Evolutionary conservation across 371 early-diverging fungal genomes (phyloP).

Genomic region (Mucor sp.): DNA sequence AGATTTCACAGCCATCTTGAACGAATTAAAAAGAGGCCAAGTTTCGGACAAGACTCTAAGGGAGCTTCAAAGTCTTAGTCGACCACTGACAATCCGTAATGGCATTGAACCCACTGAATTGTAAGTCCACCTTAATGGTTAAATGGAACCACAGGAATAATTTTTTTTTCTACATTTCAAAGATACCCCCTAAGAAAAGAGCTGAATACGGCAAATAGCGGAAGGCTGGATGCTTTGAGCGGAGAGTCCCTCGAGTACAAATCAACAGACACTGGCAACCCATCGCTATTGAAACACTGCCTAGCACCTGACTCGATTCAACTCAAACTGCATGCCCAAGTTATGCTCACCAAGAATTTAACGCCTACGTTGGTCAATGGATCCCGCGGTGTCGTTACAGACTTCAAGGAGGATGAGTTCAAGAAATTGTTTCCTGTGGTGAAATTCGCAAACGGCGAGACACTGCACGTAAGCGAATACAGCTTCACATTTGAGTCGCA

Average conservation of each 20-base stretch:
- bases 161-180: background rate
- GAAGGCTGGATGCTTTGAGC: slow-evolving; percentile 51
- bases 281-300: slow-evolving; percentile 43
- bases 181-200: slow-evolving; percentile 65
- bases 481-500: background rate
- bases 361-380: slow-evolving; percentile 80
- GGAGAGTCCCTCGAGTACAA: slow-evolving; percentile 40
- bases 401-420: slow-evolving; percentile 34
- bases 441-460: slow-evolving; percentile 40
- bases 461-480: background rate
- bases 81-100: slow-evolving; percentile 50
- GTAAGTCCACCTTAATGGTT: slow-evolving; percentile 42
- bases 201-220: slow-evolving; percentile 72
- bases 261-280: slow-evolving; percentile 44
- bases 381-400: slow-evolving; percentile 72
- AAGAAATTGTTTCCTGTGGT: slow-evolving; percentile 25
- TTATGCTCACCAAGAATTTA: slow-evolving; percentile 87
- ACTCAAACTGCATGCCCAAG: slow-evolving; percentile 81
- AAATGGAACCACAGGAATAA: background rate
- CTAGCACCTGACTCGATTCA: slow-evolving; percentile 59
- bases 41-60: slow-evolving; percentile 51
- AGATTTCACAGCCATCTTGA: slow-evolving; percentile 64
- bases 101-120: slow-evolving; percentile 80
- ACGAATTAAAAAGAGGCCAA: slow-evolving; percentile 66
- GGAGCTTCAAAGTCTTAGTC: slow-evolving; percentile 54